Evolutionary conservation across 148 eudicot genomes (phyloP), one percentile per base, ranked within the genome.

Genomic region (Silene uniflora): DNA sequence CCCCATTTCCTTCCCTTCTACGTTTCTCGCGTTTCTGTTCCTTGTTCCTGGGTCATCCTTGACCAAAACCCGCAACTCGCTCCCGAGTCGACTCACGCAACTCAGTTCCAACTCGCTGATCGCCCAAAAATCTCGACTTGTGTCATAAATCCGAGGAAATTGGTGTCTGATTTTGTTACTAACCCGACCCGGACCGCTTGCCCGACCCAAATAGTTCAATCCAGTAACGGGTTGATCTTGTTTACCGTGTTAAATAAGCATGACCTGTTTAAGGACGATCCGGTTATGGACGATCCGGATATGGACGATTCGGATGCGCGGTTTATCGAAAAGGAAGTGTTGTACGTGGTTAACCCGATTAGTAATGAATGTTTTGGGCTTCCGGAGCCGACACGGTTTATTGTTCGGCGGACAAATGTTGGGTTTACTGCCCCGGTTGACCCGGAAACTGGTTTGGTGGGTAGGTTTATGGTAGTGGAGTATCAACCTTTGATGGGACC

Each of bases 261-360:
- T 22, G 62, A 55, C 74, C 74, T 61, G 1, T 8, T 27, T 27
- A 27, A 27, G 29, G 29, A 27, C 2, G 29, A 27, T 27, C 29
- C 29, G 29, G 29, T 1, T 1, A 27, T 2, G 29, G 29, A 27
- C 1, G 29, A 27, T 27, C 29, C 29, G 29, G 29, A 27, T 1
- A 27, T 2, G 29, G 29, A 27, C 1, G 29, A 27, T 27, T 2
- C 29, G 29, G 29, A 27, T n/a, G n/a, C n/a, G n/a, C n/a, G n/a
- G n/a, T n/a, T n/a, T n/a, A n/a, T n/a, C 29, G 29, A 27, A 27
- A 2, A 27, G 7, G 21, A 27, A 24, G 2, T 11, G 54, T 23
- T 71, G 19, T 71, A 16, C 55, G 74, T 71, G 21, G 44, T 71
- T 13, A 71, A 71, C 44, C 74, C 74, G 42, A 29, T 71, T 71